Percentiles rank a stretch among this genome's conserved stretches.
Conservation (phyloP, 1,139 yeast species). For the Kodamaea plutei region DNA sequence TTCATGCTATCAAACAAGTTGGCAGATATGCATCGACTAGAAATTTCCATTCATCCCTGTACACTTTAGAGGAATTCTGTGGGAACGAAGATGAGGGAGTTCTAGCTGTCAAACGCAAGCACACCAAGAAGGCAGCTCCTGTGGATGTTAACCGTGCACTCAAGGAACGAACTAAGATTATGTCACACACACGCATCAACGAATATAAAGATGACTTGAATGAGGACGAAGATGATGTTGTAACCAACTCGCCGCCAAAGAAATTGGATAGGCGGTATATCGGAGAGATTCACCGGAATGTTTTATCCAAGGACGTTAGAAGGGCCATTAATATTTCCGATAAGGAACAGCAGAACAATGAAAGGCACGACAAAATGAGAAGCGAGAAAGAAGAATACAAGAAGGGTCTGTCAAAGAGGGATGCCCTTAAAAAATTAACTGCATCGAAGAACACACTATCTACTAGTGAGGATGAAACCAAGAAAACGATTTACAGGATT, state of each 20-base stretch:
- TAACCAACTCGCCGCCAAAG: slow-evolving; percentile 9
- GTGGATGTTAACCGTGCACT: slow-evolving; percentile 11
- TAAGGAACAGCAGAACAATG: slow-evolving; percentile 4
- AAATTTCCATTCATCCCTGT: no score
- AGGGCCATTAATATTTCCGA: slow-evolving; percentile 9
- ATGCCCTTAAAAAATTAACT: background rate
- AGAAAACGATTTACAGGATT: background rate
- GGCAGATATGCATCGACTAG: no score
- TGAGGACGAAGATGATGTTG: slow-evolving; percentile 7
- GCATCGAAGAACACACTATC: background rate
- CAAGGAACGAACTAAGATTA: slow-evolving; percentile 11
- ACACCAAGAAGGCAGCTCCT: slow-evolving; percentile 10
- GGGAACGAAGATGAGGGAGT: no score
- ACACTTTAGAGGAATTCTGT: no score
- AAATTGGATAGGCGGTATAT: slow-evolving; percentile 12
- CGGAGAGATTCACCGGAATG: slow-evolving; percentile 13
- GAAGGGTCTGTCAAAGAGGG: background rate
- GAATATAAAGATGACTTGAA: slow-evolving; percentile 7
- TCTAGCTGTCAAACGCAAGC: slow-evolving; percentile 10
- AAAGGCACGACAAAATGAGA: slow-evolving; percentile 1
- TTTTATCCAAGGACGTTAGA: slow-evolving; percentile 12
- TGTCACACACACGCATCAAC: slow-evolving; percentile 8
- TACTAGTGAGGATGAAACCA: background rate
- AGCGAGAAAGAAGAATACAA: slow-evolving; percentile 1
- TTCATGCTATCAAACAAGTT: no score